These are phyloP conservation scores for Penicillium dipodomyicola DNA, from an alignment of 495 filamentous ascomycete species.

Conservation along the genomic window DNA sequence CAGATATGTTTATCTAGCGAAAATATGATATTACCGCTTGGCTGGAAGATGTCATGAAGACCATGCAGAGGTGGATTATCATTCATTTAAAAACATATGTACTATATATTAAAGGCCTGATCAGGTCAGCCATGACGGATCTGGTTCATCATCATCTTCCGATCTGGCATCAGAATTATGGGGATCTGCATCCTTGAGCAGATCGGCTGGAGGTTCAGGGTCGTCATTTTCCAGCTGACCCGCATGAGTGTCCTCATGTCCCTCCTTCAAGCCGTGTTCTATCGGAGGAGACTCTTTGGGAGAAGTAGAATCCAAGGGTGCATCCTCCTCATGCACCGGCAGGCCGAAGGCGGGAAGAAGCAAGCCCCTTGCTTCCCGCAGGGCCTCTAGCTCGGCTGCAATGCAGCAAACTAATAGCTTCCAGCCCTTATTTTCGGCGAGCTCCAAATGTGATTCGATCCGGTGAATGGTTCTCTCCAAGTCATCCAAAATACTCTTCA, in stretches of 20 bases:
- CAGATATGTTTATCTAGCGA: neutral
- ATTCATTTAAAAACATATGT: neutral
- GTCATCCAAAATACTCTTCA: conserved; percentile 41
- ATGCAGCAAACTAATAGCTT: conserved; percentile 85
- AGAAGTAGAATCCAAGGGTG: conserved; percentile 10
- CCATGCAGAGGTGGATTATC: neutral
- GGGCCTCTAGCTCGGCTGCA: conserved; percentile 83
- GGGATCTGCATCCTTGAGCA: conserved; percentile 34
- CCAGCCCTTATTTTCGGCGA: conserved; percentile 63
- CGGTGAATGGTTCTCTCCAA: conserved; percentile 40
- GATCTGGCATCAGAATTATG: conserved; percentile 32
- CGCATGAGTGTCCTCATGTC: conserved; percentile 3
- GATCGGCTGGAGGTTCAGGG: conserved; percentile 40
- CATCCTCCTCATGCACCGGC: conserved; percentile 12
- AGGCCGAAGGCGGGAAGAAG: conserved; percentile 47
- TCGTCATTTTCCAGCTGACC: conserved; percentile 32
- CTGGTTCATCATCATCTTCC: conserved; percentile 50
- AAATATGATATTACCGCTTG: neutral
- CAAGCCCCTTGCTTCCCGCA: conserved; percentile 65
- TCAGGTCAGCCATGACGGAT: conserved; percentile 49
- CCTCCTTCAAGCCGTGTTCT: neutral
- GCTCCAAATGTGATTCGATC: conserved; percentile 39
- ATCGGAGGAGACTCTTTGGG: conserved; percentile 10
- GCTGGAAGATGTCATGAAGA: neutral
- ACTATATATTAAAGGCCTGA: conserved; percentile 7